phyloP scores from a whole-genome alignment of 306 rosid genomes.

The Trichosanthes cucumerina region DNA sequence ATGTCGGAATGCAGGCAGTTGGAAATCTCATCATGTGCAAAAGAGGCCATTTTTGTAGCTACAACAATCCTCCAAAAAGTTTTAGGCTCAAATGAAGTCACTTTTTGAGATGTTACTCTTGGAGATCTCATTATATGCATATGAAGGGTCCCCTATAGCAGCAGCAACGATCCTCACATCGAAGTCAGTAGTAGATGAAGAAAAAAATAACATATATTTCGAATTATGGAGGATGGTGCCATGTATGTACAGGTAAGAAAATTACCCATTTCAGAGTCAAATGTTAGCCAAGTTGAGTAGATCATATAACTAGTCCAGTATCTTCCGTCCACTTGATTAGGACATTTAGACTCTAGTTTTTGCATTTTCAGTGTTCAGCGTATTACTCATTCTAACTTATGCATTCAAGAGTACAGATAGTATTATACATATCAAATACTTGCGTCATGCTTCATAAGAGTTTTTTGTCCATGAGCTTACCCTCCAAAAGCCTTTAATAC shows the following conservation, averaged over 20 bases:
- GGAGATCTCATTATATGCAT: neutral
- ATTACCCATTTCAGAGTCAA: neutral
- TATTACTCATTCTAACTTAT: neutral
- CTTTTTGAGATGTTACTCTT: neutral
- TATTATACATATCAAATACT: neutral
- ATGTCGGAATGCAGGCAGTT: constrained; percentile 35
- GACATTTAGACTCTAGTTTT: neutral
- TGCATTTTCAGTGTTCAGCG: neutral
- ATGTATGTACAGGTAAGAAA: neutral
- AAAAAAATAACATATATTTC: neutral
- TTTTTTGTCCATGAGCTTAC: neutral
- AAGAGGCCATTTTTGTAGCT: constrained; percentile 66
- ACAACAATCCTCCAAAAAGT: constrained; percentile 42
- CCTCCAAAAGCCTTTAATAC: neutral
- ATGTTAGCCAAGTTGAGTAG: neutral
- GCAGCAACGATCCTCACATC: neutral
- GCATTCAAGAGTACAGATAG: neutral
- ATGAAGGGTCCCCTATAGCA: neutral
- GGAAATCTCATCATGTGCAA: constrained; percentile 46
- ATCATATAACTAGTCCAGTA: neutral
- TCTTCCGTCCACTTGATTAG: neutral
- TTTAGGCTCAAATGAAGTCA: constrained; percentile 1
- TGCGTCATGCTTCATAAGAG: neutral
- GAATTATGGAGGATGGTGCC: neutral
- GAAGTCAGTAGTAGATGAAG: neutral